Base-by-base conservation (phyloP, 257 asterid species). In the Avicennia marina region DNA sequence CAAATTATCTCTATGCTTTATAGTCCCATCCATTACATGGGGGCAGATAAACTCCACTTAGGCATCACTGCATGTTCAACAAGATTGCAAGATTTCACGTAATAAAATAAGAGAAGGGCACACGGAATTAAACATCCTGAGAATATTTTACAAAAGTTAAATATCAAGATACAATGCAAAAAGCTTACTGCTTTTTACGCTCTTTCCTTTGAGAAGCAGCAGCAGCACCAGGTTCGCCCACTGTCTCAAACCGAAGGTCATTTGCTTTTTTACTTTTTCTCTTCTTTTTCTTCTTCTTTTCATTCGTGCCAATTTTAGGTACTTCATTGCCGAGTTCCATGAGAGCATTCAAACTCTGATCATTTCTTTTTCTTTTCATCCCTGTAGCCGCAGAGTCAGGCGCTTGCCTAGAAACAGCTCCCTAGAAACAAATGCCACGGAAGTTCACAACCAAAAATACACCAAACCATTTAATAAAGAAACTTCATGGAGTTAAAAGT, bases 111-210 rank as follows among this genome's bases (percentile, higher is more conserved):
- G 25, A 12, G 6, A 12, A 11, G 19, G 8, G 11, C 46, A 7
- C 9, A 41, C 2, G 15, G 6, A 43, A 43, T 1, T 2, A 19
- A 43, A 43, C 11, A n/a, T 12, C 2, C 2, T 5, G 27, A 47
- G 27, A 18, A 47, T 1, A 11, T 17, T 8, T 19, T 7, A 6
- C 45, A 2, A 46, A 21, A 3, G 11, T 22, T 2, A 6, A 47
- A 5, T 2, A 45, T 36, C 18, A 26, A 38, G 4, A 13, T 17
- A 19, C 22, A 32, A 59, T 16, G 7, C n/a, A 21, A 48, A 7
- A 65, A 22, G 52, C 95, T 80, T 78, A 91, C 98, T 76, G 79
- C 58, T 81, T 91, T 79, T 71, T 84, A 62, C 85, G 95, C 69
- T 91, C 96, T 74, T 83, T 91, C 65, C 87, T 81, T 57, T 69